These are phyloP conservation scores for Ajuga chamaepitys DNA, from an alignment of 257 asterid species.

Conservation along the genomic window DNA sequence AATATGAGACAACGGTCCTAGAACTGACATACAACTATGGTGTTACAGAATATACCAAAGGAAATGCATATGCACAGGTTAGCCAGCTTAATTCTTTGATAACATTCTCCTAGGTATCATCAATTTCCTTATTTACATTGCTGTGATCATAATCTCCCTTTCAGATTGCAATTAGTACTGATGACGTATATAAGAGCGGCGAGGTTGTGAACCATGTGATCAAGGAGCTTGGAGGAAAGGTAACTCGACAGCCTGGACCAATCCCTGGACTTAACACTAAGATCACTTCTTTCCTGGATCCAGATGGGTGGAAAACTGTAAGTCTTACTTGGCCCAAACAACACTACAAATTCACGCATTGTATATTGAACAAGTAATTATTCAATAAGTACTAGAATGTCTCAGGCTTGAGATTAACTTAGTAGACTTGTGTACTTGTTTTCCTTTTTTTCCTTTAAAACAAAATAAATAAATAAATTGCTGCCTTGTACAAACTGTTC, in stretches of 20 bases:
- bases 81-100: conserved; percentile 2
- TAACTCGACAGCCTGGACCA: conserved; percentile 86
- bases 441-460: too few relatives aligned
- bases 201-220: conserved; percentile 71
- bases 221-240: conserved; percentile 91
- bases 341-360: background rate
- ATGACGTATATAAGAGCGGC: conserved; percentile 89
- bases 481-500: too few relatives aligned
- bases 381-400: background rate
- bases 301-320: conserved; percentile 99
- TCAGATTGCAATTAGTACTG: conserved; percentile 78
- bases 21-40: conserved; percentile 96
- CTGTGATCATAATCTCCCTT: background rate
- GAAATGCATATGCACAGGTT: conserved; percentile 99
- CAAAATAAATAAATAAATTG: too few relatives aligned
- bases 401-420: background rate
- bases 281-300: conserved; percentile 83
- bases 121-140: conserved; percentile 1
- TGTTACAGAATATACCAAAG: conserved; percentile 89
- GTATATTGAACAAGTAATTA: background rate
- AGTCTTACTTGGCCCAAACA: conserved; percentile 18
- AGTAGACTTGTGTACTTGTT: too few relatives aligned
- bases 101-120: background rate
- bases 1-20: conserved; percentile 68
- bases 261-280: conserved; percentile 87